Conservation (phyloP, 805 yeast genomes). For the Ogataea methanolica region DNA sequence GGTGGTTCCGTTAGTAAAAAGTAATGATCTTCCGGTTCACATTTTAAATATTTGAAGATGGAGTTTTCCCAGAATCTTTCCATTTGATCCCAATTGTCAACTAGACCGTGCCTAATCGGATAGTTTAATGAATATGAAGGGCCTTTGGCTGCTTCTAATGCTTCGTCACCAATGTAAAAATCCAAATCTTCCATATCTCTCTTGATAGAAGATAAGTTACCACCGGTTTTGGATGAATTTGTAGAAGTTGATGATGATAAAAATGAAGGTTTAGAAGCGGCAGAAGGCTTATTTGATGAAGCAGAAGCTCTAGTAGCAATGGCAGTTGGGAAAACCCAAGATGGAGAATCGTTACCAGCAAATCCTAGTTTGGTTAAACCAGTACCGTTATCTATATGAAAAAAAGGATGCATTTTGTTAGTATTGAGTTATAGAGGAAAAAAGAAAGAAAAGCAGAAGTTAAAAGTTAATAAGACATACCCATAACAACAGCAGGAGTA, state of each 20-base stretch:
- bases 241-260: constrained; percentile 28
- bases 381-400: constrained; percentile 70
- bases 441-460: too few species aligned
- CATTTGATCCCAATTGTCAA: constrained; percentile 99
- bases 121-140: constrained; percentile 83
- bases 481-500: constrained; percentile 95
- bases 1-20: constrained; percentile 97
- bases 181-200: constrained; percentile 93
- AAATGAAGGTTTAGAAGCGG: constrained; percentile 45
- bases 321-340: constrained; percentile 96
- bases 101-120: constrained; percentile 96
- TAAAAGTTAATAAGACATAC: constrained; percentile 35
- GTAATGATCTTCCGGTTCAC: constrained; percentile 98
- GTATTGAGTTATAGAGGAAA: constrained; percentile 6
- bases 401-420: constrained; percentile 1
- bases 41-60: constrained; percentile 90
- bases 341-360: constrained; percentile 98
- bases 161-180: constrained; percentile 95
- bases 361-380: constrained; percentile 96
- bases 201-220: constrained; percentile 51
- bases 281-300: constrained; percentile 35
- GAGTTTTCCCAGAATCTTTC: constrained; percentile 98
- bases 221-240: constrained; percentile 26
- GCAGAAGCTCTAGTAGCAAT: constrained; percentile 69
- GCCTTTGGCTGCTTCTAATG: constrained; percentile 84